Evolutionary conservation across 169 alveolate genomes (phyloP).

Genomic region (Babesia ovata): DNA sequence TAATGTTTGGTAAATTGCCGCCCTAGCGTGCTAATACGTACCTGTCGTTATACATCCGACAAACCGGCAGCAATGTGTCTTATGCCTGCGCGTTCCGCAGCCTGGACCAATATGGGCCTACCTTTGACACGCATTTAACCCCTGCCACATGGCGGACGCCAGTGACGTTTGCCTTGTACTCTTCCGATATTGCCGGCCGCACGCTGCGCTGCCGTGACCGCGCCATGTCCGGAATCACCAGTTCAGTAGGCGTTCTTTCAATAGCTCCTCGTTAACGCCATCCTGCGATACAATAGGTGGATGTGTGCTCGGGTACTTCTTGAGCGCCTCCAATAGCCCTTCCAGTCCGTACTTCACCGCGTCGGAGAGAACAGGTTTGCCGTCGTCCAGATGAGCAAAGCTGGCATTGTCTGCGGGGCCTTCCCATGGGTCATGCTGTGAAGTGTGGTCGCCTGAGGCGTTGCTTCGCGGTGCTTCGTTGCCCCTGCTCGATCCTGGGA

Average conservation of each 20-base stretch:
- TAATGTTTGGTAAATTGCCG: too few relatives aligned
- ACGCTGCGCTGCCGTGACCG: neutral
- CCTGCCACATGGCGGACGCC: neutral
- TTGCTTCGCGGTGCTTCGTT: neutral
- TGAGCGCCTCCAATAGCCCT: constrained; percentile 48
- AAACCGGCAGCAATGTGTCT: too few relatives aligned
- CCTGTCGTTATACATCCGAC: too few relatives aligned
- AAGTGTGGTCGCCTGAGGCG: neutral
- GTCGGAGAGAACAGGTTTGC: constrained; percentile 12
- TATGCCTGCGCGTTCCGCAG: neutral
- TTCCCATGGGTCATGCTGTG: constrained; percentile 1
- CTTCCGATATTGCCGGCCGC: too few relatives aligned
- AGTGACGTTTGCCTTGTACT: neutral
- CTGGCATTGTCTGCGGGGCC: neutral
- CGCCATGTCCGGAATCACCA: constrained; percentile 1
- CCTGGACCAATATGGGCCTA: neutral
- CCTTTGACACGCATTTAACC: neutral
- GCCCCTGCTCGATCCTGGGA: neutral
- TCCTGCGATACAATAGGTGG: constrained; percentile 45
- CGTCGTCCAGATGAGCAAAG: neutral
- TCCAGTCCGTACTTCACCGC: constrained; percentile 34
- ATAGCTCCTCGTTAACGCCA: constrained; percentile 22
- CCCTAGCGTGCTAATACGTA: too few relatives aligned
- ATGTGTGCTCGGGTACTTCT: constrained; percentile 1
- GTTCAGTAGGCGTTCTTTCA: constrained; percentile 15